phyloP scores from a whole-genome alignment of 2,329 filamentous ascomycete species.

The Aspergillus japonicus region DNA sequence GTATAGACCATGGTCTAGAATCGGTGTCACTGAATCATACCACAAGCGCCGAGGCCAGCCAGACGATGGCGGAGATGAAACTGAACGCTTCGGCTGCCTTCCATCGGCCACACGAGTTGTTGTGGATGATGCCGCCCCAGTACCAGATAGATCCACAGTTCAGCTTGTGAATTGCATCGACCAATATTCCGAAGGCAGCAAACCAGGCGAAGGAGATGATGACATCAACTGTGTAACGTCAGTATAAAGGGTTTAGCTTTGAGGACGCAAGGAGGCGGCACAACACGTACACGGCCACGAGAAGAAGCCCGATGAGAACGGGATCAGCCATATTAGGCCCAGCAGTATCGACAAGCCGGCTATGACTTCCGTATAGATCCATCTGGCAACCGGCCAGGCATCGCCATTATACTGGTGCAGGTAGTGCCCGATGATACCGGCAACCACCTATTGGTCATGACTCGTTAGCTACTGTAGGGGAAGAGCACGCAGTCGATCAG shows the following conservation, averaged over 20 bases:
- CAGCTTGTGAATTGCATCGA: constrained; percentile 54
- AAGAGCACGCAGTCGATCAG: not conserved
- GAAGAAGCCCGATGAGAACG: constrained; percentile 65
- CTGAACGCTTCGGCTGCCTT: constrained; percentile 70
- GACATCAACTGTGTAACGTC: constrained; percentile 55
- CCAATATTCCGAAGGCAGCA: constrained; percentile 64
- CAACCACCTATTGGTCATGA: constrained; percentile 49
- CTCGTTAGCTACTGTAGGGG: not conserved
- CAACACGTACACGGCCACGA: constrained; percentile 58
- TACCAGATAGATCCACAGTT: constrained; percentile 59
- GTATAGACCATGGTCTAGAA: not conserved
- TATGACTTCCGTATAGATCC: constrained; percentile 73
- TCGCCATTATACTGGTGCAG: constrained; percentile 54
- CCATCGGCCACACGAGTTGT: constrained; percentile 63
- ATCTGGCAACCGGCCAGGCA: constrained; percentile 60
- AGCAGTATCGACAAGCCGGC: constrained; percentile 68
- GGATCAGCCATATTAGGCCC: constrained; percentile 70
- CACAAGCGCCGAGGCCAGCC: constrained; percentile 65
- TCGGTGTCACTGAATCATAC: constrained; percentile 25
- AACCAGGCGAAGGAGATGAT: constrained; percentile 70
- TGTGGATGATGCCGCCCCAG: constrained; percentile 56
- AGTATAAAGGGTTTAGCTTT: not conserved
- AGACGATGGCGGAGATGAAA: constrained; percentile 69
- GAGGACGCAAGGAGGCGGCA: not conserved
- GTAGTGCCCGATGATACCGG: constrained; percentile 67